phyloP scores from a whole-genome alignment of 2,329 filamentous ascomycete genomes.

The Bretziella fagacearum region DNA sequence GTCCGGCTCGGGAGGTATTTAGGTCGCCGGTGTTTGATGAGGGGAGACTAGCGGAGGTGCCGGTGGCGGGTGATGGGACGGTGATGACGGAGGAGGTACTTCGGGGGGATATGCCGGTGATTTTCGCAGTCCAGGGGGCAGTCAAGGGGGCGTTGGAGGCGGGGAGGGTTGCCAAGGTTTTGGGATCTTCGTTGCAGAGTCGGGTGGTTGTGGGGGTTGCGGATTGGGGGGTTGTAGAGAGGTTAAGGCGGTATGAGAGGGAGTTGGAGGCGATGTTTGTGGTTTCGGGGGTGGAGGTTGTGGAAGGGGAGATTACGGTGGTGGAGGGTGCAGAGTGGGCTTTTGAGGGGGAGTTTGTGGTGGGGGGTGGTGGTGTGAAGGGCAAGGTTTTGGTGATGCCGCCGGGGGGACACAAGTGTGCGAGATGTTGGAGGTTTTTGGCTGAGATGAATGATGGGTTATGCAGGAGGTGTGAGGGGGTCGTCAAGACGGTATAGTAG shows the following conservation, averaged over 20 bases:
- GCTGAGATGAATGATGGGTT: constrained; percentile 48
- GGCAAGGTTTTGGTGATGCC: constrained; percentile 31
- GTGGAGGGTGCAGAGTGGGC: constrained; percentile 22
- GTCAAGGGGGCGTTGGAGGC: constrained; percentile 63
- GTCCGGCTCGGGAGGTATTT: constrained; percentile 34
- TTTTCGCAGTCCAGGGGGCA: constrained; percentile 43
- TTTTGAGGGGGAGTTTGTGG: constrained; percentile 28
- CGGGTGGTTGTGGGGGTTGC: constrained; percentile 39
- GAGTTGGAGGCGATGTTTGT: constrained; percentile 52
- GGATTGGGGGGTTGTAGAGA: constrained; percentile 18
- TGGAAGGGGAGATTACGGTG: constrained; percentile 18
- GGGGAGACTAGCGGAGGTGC: background rate
- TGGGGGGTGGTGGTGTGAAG: constrained; percentile 22
- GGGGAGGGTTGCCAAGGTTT: constrained; percentile 50
- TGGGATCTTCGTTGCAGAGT: constrained; percentile 70
- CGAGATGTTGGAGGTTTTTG: constrained; percentile 76
- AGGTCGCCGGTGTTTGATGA: constrained; percentile 21
- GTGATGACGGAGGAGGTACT: background rate
- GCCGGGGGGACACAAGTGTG: constrained; percentile 51
- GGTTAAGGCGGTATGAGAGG: constrained; percentile 25
- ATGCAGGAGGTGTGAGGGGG: constrained; percentile 56
- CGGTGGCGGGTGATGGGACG: background rate
- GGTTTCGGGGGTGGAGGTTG: constrained; percentile 44
- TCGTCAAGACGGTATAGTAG: constrained; percentile 33
- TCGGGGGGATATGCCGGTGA: constrained; percentile 23